Evolutionary conservation across 2,329 filamentous ascomycete genomes (phyloP).

Genomic region (Cladosporium colombiae): DNA sequence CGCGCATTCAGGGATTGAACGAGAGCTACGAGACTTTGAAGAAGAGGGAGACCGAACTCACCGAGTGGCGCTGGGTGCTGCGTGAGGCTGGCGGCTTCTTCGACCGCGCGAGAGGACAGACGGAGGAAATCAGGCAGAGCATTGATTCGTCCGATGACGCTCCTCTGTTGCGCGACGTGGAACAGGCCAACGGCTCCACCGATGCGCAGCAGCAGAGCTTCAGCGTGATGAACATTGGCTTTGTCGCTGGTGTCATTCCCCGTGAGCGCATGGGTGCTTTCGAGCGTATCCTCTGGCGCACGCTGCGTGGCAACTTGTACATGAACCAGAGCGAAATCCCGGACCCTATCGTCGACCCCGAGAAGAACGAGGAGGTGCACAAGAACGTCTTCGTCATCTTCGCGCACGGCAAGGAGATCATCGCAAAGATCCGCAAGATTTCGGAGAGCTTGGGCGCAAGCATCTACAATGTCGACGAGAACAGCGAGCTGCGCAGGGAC

Average conservation of each 20-base stretch:
- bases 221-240: conserved; percentile 97
- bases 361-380: conserved; percentile 85
- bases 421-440: conserved; percentile 98
- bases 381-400: conserved; percentile 99
- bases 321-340: conserved; percentile 99
- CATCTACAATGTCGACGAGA: conserved; percentile 96
- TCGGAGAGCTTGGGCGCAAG: conserved; percentile 96
- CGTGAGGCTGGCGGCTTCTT: conserved; percentile 97
- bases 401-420: conserved; percentile 95
- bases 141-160: conserved; percentile 86
- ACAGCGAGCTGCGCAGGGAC: conserved; percentile 89
- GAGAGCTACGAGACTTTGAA: conserved; percentile 98
- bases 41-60: conserved; percentile 94
- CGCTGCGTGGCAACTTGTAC: conserved; percentile 94
- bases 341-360: conserved; percentile 86
- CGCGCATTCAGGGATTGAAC: conserved; percentile 86
- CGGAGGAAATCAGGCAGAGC: conserved; percentile 92
- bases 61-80: conserved; percentile 97
- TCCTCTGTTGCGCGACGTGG: conserved; percentile 87
- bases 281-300: conserved; percentile 96
- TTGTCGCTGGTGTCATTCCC: conserved; percentile 93
- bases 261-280: conserved; percentile 92
- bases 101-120: conserved; percentile 91
- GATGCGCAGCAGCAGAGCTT: conserved; percentile 54
- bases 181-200: conserved; percentile 62